Evolutionary conservation across 1,284 basidiomycete species (phyloP), one percentile per base, ranked within the genome.

Genomic region (Ceratobasidium papillatum): DNA sequence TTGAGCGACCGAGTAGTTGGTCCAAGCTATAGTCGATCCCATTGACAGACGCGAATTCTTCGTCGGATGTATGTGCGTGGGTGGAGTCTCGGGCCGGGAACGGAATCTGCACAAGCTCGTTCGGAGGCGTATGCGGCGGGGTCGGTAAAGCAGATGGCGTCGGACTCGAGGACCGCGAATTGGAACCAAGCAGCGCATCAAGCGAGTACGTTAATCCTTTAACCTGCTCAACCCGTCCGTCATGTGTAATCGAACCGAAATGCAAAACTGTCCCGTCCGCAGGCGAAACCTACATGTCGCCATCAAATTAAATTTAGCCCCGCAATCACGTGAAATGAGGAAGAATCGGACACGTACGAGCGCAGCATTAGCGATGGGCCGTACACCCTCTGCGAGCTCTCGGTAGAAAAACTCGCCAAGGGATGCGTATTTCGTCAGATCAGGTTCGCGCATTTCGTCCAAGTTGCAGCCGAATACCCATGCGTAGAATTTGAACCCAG

Each of bases 141-240:
- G 84, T 84, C 27, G 84, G 81, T 19, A 86, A 83, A 34, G 85
- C 83, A 9, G 85, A 86, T 14, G 77, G 78, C 30, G 80, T 80
- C 30, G 68, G 47, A n/a, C 38, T 54, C 52, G 66, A 52, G 1
- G 51, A 30, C 1, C 66, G 66, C 4, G 66, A 58, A 36, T 32
- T 90, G 34, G 92, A 87, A 47, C 95, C 95, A 9, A 99, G 89
- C 0, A 99, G 86, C 0, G 96, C 96, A 78, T 97, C 93, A 30
- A 99, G 88, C 7, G 95, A 98, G 80, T 99, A 99, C 0, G 95
- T 99, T 77, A 98, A 91, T 19, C 97, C 97, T 83, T 99, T 99
- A 80, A 99, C 95, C 83, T 99, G 96, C 81, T 98, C 96, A 54
- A 99, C 94, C 36, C 90, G 89, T 54, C 85, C 81, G 65, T 91